Evolutionary conservation across 1,139 yeast genomes (phyloP), one percentile per base, ranked within the genome.

Genomic region (Yamadazyma oceani): DNA sequence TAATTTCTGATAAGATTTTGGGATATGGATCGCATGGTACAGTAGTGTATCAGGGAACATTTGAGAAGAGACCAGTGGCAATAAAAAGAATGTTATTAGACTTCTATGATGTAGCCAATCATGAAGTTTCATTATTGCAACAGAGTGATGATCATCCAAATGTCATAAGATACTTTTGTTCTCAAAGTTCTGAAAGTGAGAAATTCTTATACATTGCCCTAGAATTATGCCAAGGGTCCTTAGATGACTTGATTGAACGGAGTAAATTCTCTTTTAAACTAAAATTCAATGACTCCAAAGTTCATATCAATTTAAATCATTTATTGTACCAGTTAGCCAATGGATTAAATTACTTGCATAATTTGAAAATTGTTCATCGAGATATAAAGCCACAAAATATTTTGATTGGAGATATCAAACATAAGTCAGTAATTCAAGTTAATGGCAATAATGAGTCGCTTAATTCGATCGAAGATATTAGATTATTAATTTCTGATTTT

Each of bases 11-110:
- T 47, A 79, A 76, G 31, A 75, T 89, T 17, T 64, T 92, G 35
- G 98, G 99, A 1, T 88, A 87, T 56, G 99, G 99, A 1, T 88
- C 97, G 1, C 96, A 92, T 54, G 98, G 98, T 22, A 92, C 98
- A 0, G 89, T 90, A 19, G 98, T 92, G 1, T 88, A 81, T 57
- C 80, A 85, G 55, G 98, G 98, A 1, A 75, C 80, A 3, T 92
- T 90, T 63, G 97, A 90, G 53, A 84, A 81, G 50, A 73, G 98
- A 36, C 96, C 95, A 2, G 98, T 94, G 8, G 98, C 98, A 0
- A 95, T 92, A 4, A 94, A 92, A 58, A 67, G 98, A 49, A 87
- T 92, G 96, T 67, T 94, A 34, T 72, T 90, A 28, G 96, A 90
- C 55, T 92, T 90, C 54, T 92, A 85, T 60, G 97, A 92, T 54